Evolutionary conservation across 2,329 filamentous ascomycete genomes (phyloP).

Genomic region (Fusarium begoniae): DNA sequence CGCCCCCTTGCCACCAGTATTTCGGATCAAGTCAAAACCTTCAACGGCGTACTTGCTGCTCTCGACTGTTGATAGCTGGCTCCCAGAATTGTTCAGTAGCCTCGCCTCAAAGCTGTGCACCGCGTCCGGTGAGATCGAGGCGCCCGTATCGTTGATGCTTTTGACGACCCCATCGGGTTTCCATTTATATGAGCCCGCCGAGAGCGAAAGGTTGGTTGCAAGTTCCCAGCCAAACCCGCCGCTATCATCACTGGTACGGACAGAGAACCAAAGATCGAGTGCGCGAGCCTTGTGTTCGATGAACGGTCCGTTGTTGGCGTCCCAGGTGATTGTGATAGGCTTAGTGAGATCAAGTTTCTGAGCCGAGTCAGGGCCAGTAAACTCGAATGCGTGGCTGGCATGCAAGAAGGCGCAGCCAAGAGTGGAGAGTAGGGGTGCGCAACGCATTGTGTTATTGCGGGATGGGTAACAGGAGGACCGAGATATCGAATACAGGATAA

Average conservation of each 20-base stretch:
- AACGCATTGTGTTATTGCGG: neutral
- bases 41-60: neutral
- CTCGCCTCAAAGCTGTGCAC: neutral
- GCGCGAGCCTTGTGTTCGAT: neutral
- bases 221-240: neutral
- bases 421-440: neutral
- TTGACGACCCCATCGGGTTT: neutral
- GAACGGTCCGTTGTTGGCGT: neutral
- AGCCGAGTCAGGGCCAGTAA: neutral
- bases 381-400: neutral
- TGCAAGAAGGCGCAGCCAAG: neutral
- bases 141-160: neutral
- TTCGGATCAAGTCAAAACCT: neutral
- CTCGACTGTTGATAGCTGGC: neutral
- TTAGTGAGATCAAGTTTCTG: neutral
- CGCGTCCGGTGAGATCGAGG: neutral
- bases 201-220: neutral
- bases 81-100: neutral
- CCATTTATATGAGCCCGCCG: neutral
- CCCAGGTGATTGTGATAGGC: neutral
- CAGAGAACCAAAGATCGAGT: neutral
- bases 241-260: neutral
- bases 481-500: no score
- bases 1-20: neutral
- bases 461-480: no score